Conservation (phyloP, 2,329 filamentous ascomycete genomes). For the Fusarium gaditjirri region DNA sequence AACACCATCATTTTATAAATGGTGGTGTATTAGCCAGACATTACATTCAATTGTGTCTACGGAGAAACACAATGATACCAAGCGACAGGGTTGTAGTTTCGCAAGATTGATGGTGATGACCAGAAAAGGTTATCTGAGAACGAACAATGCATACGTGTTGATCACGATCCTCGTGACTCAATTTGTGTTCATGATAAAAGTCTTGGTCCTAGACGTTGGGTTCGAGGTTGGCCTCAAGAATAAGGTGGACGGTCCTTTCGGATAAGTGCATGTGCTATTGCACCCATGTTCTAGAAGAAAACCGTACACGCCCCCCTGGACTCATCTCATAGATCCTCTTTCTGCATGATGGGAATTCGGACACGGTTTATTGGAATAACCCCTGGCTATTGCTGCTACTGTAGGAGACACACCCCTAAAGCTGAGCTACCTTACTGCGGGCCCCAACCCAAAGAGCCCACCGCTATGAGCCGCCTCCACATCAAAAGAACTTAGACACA, state of each 20-base stretch:
- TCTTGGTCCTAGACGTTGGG: neutral
- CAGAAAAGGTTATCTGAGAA: constrained; percentile 6
- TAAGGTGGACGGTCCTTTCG: neutral
- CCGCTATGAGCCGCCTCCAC: constrained; percentile 24
- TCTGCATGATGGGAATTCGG: constrained; percentile 23
- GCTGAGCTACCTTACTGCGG: constrained; percentile 14
- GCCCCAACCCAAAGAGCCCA: constrained; percentile 4
- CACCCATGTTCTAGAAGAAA: constrained; percentile 24
- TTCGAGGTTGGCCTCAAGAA: constrained; percentile 30
- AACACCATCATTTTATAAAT: neutral
- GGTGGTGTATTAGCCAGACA: constrained; percentile 32
- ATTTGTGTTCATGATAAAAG: neutral
- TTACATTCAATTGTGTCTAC: constrained; percentile 1
- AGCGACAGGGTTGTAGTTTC: neutral
- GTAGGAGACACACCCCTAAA: constrained; percentile 15
- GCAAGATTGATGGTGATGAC: neutral
- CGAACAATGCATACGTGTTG: constrained; percentile 20
- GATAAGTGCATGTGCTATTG: constrained; percentile 26
- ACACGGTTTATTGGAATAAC: constrained; percentile 36
- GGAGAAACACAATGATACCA: constrained; percentile 10
- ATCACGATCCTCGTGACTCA: constrained; percentile 33
- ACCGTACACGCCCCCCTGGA: constrained; percentile 12
- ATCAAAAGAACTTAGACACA: constrained; percentile 5
- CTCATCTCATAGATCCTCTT: constrained; percentile 1
- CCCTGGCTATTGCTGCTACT: constrained; percentile 18